Base-by-base conservation (phyloP, 495 filamentous ascomycete genomes). In the Apodospora peruviana region DNA sequence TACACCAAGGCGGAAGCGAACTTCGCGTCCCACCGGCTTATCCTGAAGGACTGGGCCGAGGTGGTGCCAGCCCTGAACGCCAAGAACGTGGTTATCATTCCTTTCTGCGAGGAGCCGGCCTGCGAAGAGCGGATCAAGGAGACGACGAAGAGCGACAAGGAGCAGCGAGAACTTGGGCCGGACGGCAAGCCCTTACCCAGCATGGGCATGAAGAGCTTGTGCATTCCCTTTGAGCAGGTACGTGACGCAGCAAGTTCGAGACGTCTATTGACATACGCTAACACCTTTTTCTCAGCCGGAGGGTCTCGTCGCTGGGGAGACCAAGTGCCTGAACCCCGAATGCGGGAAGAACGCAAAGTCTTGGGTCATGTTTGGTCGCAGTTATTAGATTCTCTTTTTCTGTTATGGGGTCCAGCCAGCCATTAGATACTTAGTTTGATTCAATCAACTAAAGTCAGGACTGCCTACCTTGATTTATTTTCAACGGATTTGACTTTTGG, bases 61-160 rank as follows among this genome's bases (percentile, higher is more conserved):
- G 93, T 97, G 47, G 75, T 86, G 17, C 91, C 91, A 2, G 81
- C 86, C 4, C 78, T 98, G 16, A 90, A 98, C 64, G 74, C 76
- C 57, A 95, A 95, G 83, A 95, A 96, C 64, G 80, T 96, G 24
- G 80, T 87, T 47, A 68, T 97, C 34, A 91, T 95, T 49, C 91
- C 90, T 35, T 82, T 85, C 74, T 97, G 91, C 68, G 67, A 87
- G 55, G 68, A 74, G 5, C 85, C 84, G 50, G 78, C 85, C 44
- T 98, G 91, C 67, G 91, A 96, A 73, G 90, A 96, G 58, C 75
- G 85, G 66, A 87, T 98, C 74, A 98, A 98, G 76, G 88, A 94
- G 38, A 68, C 84, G 64, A 93, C 87, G 53, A 85, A 83, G 19
- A 80, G 86, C 43, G 86, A 80, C 60, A 75, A 75, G 12, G 81